phyloP scores from a whole-genome alignment of 768 basidiomycete genomes.

The Pisolithus orientalis region DNA sequence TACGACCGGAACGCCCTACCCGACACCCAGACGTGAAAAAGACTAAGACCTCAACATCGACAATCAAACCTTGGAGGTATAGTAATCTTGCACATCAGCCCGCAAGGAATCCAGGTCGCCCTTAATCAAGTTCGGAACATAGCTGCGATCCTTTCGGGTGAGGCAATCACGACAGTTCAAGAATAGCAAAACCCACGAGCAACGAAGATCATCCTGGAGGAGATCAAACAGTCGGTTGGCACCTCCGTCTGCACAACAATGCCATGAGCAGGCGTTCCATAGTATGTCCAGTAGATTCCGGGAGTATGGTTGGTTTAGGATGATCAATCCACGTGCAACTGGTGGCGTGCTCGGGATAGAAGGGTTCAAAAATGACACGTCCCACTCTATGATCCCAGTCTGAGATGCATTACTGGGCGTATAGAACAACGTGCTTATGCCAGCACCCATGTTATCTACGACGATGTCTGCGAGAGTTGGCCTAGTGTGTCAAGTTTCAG shows the following conservation, averaged over 20 bases:
- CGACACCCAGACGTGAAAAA: background rate
- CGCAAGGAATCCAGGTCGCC: conserved; percentile 92
- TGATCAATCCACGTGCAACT: conserved; percentile 55
- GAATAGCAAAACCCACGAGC: conserved; percentile 7
- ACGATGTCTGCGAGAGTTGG: too few species aligned
- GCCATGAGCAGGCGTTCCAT: conserved; percentile 49
- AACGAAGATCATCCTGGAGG: conserved; percentile 6
- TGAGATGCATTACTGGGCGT: background rate
- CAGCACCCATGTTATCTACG: background rate
- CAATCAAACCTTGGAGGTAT: conserved; percentile 47
- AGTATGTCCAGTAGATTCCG: conserved; percentile 51
- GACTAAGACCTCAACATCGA: background rate
- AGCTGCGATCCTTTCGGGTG: conserved; percentile 35
- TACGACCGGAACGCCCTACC: conserved; percentile 61
- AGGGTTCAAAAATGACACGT: conserved; percentile 21
- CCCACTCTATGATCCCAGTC: conserved; percentile 15
- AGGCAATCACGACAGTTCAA: conserved; percentile 1
- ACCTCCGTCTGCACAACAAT: conserved; percentile 81
- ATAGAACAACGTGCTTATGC: background rate
- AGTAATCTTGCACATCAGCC: conserved; percentile 65
- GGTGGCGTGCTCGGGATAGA: background rate
- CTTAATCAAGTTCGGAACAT: conserved; percentile 80
- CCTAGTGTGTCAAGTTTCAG: too few species aligned
- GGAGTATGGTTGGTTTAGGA: conserved; percentile 89
- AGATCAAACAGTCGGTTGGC: conserved; percentile 77